Evolutionary conservation across 2,329 filamentous ascomycete genomes (phyloP).

Genomic region (Trichoderma oligosporum): DNA sequence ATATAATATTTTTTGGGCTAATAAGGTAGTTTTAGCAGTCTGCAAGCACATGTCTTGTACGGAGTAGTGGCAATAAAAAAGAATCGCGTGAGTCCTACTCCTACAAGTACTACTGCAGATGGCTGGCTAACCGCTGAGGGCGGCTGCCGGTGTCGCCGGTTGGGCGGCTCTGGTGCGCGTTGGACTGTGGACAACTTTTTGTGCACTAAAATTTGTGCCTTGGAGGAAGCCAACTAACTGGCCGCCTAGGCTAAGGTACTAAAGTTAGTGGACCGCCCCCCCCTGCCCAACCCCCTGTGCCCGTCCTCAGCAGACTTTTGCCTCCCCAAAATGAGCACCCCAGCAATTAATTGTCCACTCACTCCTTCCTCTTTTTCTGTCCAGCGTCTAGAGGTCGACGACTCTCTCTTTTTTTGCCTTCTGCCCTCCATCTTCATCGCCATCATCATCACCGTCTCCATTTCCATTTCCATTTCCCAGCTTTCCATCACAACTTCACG

Average conservation of each 20-base stretch:
- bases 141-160: conserved; percentile 15
- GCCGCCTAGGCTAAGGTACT: conserved; percentile 6
- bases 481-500: conserved; percentile 14
- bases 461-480: conserved; percentile 6
- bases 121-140: conserved; percentile 7
- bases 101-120: not conserved
- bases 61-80: too few relatives aligned
- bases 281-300: conserved; percentile 18
- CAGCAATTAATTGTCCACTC: conserved; percentile 18
- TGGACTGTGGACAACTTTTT: conserved; percentile 1
- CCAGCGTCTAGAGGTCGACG: too few relatives aligned
- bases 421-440: not conserved
- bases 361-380: conserved; percentile 19
- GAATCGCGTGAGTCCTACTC: conserved; percentile 6
- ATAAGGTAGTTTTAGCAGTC: not conserved
- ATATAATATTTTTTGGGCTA: too few relatives aligned
- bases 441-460: not conserved
- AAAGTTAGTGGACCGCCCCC: conserved; percentile 18
- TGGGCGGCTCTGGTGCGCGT: not conserved
- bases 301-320: conserved; percentile 25
- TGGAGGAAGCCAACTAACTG: conserved; percentile 7
- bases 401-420: too few relatives aligned
- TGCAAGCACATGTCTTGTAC: not conserved
- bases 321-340: conserved; percentile 20
- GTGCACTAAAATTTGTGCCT: too few relatives aligned